These are phyloP conservation scores for Yamadazyma paraphyllophila DNA, from an alignment of 805 yeast species.

Conservation along the genomic window DNA sequence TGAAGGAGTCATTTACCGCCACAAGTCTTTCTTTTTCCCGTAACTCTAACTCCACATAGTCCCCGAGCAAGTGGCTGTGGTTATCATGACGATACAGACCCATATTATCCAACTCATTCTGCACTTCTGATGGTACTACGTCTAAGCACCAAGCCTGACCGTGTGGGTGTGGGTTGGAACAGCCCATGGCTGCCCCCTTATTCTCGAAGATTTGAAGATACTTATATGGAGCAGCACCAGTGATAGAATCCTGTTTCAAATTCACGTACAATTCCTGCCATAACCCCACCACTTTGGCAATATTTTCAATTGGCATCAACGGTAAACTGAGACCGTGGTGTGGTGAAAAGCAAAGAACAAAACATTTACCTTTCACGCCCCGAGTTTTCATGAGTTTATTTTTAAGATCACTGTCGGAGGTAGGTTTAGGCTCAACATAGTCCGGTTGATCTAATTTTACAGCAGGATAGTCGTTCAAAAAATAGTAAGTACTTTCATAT, in stretches of 20 bases:
- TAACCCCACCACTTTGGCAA: conserved; percentile 51
- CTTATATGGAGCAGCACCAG: conserved; percentile 45
- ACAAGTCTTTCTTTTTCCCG: conserved; percentile 52
- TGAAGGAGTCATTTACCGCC: conserved; percentile 57
- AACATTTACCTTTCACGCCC: conserved; percentile 66
- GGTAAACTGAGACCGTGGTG: conserved; percentile 67
- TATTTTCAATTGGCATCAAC: conserved; percentile 47
- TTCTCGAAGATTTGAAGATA: conserved; percentile 75
- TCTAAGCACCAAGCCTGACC: conserved; percentile 80
- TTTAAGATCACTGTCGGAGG: conserved; percentile 13
- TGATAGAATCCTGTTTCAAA: conserved; percentile 35
- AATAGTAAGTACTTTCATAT: conserved; percentile 56
- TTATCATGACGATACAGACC: conserved; percentile 41
- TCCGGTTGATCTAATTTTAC: conserved; percentile 58
- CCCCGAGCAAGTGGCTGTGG: conserved; percentile 54
- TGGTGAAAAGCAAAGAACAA: conserved; percentile 71
- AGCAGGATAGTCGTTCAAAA: conserved; percentile 70
- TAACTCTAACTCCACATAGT: conserved; percentile 58
- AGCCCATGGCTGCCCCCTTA: conserved; percentile 79
- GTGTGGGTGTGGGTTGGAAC: conserved; percentile 80
- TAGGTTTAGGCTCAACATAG: conserved; percentile 18
- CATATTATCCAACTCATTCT: conserved; percentile 53
- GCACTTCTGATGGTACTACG: conserved; percentile 64
- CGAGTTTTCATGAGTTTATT: conserved; percentile 48
- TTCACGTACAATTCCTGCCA: conserved; percentile 56